phyloP scores from a whole-genome alignment of 768 basidiomycete species.

The Boletus pseudo-olivaceus region DNA sequence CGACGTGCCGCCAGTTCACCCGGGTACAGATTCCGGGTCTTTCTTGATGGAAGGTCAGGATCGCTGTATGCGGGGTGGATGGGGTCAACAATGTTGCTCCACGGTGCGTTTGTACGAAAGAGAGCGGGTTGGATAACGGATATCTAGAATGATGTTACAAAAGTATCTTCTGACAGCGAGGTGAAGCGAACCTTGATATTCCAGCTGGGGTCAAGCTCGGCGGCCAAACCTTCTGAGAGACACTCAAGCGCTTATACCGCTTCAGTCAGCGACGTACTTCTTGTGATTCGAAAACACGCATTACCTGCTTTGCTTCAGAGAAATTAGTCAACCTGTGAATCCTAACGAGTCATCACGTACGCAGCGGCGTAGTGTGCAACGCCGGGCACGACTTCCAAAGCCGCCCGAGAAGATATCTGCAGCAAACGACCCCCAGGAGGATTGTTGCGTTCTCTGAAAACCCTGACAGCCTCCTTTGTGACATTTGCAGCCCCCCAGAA shows the following conservation, averaged over 20 bases:
- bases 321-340: not conserved
- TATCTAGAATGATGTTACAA: slow-evolving; percentile 11
- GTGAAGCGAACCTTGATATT: slow-evolving; percentile 40
- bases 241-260: slow-evolving; percentile 36
- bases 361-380: slow-evolving; percentile 24
- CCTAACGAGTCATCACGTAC: slow-evolving; percentile 14
- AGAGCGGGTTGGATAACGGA: slow-evolving; percentile 24
- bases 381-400: slow-evolving; percentile 20
- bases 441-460: slow-evolving; percentile 38
- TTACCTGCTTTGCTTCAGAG: slow-evolving; percentile 26
- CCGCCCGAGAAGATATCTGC: slow-evolving; percentile 32
- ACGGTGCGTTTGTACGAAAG: slow-evolving; percentile 16
- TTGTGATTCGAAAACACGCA: not conserved
- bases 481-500: slow-evolving; percentile 39
- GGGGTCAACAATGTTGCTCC: slow-evolving; percentile 4
- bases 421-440: slow-evolving; percentile 40
- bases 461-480: slow-evolving; percentile 29
- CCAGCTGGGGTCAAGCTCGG: slow-evolving; percentile 45
- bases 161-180: not conserved
- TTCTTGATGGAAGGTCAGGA: slow-evolving; percentile 15
- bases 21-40: slow-evolving; percentile 6
- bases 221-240: slow-evolving; percentile 35
- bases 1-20: slow-evolving; percentile 2
- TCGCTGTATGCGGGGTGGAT: slow-evolving; percentile 21
- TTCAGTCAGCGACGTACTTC: slow-evolving; percentile 2